phyloP scores from a whole-genome alignment of 1,284 basidiomycete species.

The Meripilus lineatus region DNA sequence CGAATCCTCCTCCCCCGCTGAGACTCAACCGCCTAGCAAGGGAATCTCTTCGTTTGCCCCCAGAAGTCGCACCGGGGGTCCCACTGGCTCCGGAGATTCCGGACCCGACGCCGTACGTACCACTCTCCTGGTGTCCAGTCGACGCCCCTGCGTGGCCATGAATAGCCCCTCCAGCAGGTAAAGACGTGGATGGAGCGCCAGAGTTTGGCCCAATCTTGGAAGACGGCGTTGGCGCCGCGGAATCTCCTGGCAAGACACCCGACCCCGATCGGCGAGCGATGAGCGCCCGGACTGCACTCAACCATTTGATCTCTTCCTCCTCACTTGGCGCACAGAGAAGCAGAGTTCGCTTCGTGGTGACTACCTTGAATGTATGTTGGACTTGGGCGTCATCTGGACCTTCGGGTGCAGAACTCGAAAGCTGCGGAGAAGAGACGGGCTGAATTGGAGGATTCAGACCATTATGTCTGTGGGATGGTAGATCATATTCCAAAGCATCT shows the following conservation, averaged over 20 bases:
- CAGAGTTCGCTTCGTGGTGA: constrained; percentile 89
- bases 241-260: constrained; percentile 37
- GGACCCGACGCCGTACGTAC: background rate
- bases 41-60: constrained; percentile 20
- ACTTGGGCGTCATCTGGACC: constrained; percentile 36
- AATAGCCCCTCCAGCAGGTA: background rate
- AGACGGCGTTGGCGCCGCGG: constrained; percentile 9
- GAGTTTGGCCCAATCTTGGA: too few species aligned
- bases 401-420: constrained; percentile 30
- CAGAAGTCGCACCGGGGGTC: background rate
- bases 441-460: constrained; percentile 22
- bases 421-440: constrained; percentile 31
- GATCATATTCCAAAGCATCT: constrained; percentile 88
- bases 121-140: background rate
- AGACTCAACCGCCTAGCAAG: constrained; percentile 25
- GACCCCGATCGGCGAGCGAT: constrained; percentile 66
- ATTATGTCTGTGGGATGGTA: constrained; percentile 36
- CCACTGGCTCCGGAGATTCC: background rate
- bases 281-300: constrained; percentile 89
- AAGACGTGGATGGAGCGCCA: background rate
- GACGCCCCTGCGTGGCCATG: background rate
- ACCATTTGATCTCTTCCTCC: constrained; percentile 98
- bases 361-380: constrained; percentile 86
- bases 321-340: constrained; percentile 93
- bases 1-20: constrained; percentile 21